Conservation (phyloP, 306 rosid species). For the Fagus crenata region DNA sequence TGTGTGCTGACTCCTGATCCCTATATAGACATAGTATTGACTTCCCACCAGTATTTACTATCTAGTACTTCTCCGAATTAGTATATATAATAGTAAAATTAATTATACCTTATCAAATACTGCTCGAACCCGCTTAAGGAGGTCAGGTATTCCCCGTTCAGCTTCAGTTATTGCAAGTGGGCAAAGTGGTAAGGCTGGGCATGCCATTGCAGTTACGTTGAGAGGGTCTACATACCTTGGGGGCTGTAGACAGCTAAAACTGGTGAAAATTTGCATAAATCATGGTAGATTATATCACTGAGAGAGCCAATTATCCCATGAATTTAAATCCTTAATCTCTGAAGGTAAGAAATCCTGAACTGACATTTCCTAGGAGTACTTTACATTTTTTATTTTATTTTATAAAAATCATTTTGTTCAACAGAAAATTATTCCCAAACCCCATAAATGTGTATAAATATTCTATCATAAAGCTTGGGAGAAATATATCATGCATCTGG, state of each 20-base stretch:
- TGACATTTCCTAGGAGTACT: background rate
- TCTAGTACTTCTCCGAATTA: background rate
- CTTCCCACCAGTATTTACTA: background rate
- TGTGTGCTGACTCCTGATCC: conserved; percentile 13
- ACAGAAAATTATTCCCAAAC: background rate
- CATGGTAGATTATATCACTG: background rate
- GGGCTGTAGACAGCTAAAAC: conserved; percentile 50
- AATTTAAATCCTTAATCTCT: background rate
- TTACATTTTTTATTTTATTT: background rate
- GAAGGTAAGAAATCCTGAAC: background rate
- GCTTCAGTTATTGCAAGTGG: conserved; percentile 98
- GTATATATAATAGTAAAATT: background rate
- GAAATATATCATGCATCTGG: background rate
- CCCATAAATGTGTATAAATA: background rate
- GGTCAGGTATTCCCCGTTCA: conserved; percentile 86
- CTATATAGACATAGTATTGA: background rate
- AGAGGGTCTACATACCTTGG: conserved; percentile 92
- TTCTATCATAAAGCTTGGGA: background rate
- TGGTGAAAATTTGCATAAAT: conserved; percentile 26
- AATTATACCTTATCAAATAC: conserved; percentile 83
- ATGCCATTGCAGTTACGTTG: conserved; percentile 94
- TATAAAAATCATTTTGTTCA: background rate
- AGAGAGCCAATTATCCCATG: background rate
- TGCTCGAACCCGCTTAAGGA: conserved; percentile 88
- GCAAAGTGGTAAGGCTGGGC: conserved; percentile 97